Evolutionary conservation across 371 early-diverging fungal genomes (phyloP).

Genomic region (Amoeboaphelidium protococcarum): DNA sequence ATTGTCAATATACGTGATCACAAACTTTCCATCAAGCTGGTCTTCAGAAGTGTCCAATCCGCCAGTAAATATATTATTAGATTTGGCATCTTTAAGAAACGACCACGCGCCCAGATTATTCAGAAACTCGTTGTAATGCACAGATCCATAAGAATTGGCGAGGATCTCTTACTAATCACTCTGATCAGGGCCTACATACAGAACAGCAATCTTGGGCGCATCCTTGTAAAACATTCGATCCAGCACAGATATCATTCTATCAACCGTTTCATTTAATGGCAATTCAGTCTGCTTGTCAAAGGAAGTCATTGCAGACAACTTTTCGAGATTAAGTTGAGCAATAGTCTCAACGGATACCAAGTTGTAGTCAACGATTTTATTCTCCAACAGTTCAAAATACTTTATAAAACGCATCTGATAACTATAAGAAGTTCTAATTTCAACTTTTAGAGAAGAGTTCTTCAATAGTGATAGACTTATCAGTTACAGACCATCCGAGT

Average conservation of each 20-base stretch:
- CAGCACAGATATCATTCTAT: slow-evolving; percentile 43
- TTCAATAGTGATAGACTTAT: too few species aligned
- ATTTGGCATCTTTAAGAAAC: slow-evolving; percentile 10
- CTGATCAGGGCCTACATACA: slow-evolving; percentile 67
- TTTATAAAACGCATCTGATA: not conserved
- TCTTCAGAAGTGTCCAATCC: slow-evolving; percentile 57
- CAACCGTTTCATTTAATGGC: slow-evolving; percentile 43
- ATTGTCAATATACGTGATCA: slow-evolving; percentile 56
- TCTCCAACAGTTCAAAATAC: not conserved
- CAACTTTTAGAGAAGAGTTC: too few species aligned
- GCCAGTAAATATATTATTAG: slow-evolving; percentile 45
- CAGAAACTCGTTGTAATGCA: slow-evolving; percentile 50
- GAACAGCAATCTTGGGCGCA: slow-evolving; percentile 77
- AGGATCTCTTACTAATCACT: slow-evolving; percentile 53
- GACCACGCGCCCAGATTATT: slow-evolving; percentile 38
- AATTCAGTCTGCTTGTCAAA: too few species aligned
- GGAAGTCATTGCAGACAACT: not conserved
- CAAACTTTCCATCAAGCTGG: slow-evolving; percentile 56
- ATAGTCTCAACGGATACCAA: not conserved
- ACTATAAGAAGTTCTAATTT: not conserved
- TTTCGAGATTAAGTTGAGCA: not conserved
- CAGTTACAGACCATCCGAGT: too few species aligned
- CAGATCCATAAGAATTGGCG: slow-evolving; percentile 53
- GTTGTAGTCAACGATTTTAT: not conserved
- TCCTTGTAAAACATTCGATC: slow-evolving; percentile 73